Evolutionary conservation across 2,329 filamentous ascomycete species (phyloP).

Genomic region (Cladosporium oxysporum): DNA sequence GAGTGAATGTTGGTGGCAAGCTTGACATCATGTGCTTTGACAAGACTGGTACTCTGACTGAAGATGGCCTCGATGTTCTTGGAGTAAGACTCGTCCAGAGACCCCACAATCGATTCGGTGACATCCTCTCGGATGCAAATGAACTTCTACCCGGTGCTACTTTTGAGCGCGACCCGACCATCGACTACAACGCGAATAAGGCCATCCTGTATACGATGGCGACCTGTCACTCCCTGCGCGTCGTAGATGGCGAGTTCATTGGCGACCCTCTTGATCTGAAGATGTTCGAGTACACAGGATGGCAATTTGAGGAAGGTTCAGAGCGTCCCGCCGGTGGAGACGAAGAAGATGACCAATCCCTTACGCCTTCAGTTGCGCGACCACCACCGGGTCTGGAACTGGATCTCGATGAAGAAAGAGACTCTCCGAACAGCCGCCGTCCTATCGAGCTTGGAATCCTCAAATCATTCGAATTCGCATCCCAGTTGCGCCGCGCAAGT

Average conservation of each 20-base stretch:
- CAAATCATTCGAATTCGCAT: constrained; percentile 92
- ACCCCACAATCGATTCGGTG: constrained; percentile 67
- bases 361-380: constrained; percentile 85
- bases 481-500: constrained; percentile 86
- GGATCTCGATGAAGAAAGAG: constrained; percentile 54
- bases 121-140: constrained; percentile 68
- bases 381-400: constrained; percentile 68
- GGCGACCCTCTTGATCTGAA: constrained; percentile 95
- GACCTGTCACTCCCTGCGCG: constrained; percentile 88
- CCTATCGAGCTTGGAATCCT: constrained; percentile 85
- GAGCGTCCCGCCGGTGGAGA: constrained; percentile 62
- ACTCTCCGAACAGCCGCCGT: constrained; percentile 46
- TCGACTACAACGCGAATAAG: constrained; percentile 63
- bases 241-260: constrained; percentile 83
- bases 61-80: constrained; percentile 92
- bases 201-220: constrained; percentile 92
- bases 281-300: constrained; percentile 96
- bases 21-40: constrained; percentile 96
- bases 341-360: constrained; percentile 71
- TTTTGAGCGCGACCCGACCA: constrained; percentile 60
- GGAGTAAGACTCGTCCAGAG: constrained; percentile 78
- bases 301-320: constrained; percentile 87
- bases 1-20: constrained; percentile 95
- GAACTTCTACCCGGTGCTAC: constrained; percentile 58
- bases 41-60: constrained; percentile 97